Evolutionary conservation across 2,329 filamentous ascomycete species (phyloP), one percentile per base, ranked within the genome.

Genomic region (Emericellopsis atlantica): DNA sequence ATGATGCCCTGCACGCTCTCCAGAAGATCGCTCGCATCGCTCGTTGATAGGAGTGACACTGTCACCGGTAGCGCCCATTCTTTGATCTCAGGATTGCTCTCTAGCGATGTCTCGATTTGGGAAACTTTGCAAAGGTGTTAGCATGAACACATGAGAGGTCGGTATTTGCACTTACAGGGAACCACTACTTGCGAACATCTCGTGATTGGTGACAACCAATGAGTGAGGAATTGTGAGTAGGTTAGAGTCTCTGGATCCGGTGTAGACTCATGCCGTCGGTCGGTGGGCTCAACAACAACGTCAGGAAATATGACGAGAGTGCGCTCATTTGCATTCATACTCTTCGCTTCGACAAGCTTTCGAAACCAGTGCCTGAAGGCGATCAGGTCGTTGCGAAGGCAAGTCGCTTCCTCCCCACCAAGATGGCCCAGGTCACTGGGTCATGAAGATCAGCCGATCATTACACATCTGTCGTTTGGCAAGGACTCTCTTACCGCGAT

Each of bases 311-410:
- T 36, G 39, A 61, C 41, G 23, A 58, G 46, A 2, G 49, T 43
- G 15, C 52, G 8, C 12, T 29, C 26, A 29, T 12, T 46, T 15
- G 47, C 32, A 11, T 45, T 40, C 4, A 40, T 39, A 2, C 9
- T 29, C 26, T 29, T 29, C 12, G 43, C 6, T 43, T 56, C 48
- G 43, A 62, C 44, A 5, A 50, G 48, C 18, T 51, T 16, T 16
- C 47, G 39, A 42, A 63, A 61, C 60, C 60, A 63, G 6, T 16
- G 45, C 36, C 8, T 44, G 49, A 37, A 59, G 61, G 2, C 55
- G 43, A 2, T 44, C 34, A 4, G 62, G 45, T 14, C 54, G 53
- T 23, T 41, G 14, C 24, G 44, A 35, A 26, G 55, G 44, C 6
- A 47, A 35, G 2, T 12, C 9, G 12, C 26, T 29, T 29, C 4